Evolutionary conservation across 257 asterid genomes (phyloP).

Genomic region (Fraxinus quadrangulata): DNA sequence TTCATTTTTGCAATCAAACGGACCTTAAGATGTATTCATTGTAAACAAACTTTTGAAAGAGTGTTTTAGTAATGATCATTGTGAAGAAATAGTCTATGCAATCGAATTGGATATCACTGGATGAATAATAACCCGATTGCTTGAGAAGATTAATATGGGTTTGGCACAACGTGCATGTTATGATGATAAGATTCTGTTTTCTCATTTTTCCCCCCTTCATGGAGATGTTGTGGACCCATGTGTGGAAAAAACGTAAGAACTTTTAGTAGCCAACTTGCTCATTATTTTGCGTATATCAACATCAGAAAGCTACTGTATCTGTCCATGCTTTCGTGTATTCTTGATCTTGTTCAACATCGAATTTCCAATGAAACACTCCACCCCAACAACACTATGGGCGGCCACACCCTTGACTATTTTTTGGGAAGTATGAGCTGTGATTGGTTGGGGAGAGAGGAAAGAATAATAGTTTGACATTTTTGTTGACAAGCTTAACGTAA

Average conservation of each 20-base stretch:
- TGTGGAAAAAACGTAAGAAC: no score
- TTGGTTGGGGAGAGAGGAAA: background rate
- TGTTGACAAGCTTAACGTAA: background rate
- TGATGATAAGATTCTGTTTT: background rate
- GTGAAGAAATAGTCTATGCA: no score
- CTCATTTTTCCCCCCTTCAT: no score
- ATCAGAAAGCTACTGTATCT: background rate
- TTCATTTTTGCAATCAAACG: no score
- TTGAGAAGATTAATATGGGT: background rate
- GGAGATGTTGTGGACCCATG: no score
- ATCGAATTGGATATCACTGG: no score
- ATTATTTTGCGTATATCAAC: background rate
- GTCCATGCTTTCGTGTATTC: background rate
- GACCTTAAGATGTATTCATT: no score
- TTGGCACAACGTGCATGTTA: background rate
- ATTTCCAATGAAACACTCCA: background rate
- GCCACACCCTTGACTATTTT: background rate
- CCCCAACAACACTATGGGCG: constrained; percentile 15
- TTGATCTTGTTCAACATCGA: background rate
- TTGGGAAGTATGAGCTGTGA: background rate
- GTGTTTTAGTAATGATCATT: no score
- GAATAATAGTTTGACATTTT: no score
- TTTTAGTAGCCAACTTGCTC: no score
- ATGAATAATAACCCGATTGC: no score
- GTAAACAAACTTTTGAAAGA: no score